Base-by-base conservation (phyloP, 306 rosid species). In the Cicer judaicum region DNA sequence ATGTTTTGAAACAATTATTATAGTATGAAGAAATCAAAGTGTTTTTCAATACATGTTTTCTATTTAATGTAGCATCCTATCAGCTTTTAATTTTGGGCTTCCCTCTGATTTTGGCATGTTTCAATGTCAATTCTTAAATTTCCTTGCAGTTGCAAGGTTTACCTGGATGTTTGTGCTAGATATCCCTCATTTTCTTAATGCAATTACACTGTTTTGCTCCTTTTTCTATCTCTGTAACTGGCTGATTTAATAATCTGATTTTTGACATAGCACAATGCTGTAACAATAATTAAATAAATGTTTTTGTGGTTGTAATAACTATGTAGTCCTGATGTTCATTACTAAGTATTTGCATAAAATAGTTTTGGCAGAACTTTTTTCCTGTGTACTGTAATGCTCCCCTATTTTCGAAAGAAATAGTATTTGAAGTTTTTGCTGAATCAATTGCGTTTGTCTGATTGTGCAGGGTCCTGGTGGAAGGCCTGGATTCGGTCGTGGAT, bases 401-500 rank as follows among this genome's bases (percentile, higher is more conserved):
- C 11, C 41, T 57, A 48, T 54, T 40, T 7, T 64, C 0, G 11
- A n/a, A 21, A 15, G 11, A n/a, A 21, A 15, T 12, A 13, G 7
- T 10, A 55, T 10, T n/a, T 21, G 36, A 24, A 6, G 15, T 18
- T 39, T 48, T 47, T 13, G 9, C 59, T 70, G n/a, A 65, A 8
- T 50, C 10, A 41, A 10, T 10, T 50, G n/a, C 10, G 44, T 64
- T 64, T 79, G 19, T 46, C 52, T n/a, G 56, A 18, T 80, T 70
- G 15, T 48, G 38, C 83, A 89, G 94, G 89, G 88, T 66, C 38
- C 90, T 63, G 85, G 92, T 8, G 96, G 90, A 77, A 86, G 90
- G 60, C 73, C 92, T 42, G 92, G 92, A 54, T 90, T 90, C 52
- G 92, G 96, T 11, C 96, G 96, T 53, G 92, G 96, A 52, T 83